Percentiles rank a stretch among this genome's conserved stretches.
These are phyloP conservation scores for Endocalyx cinctus DNA, from an alignment of 2,329 filamentous ascomycete species.

Conservation along the genomic window DNA sequence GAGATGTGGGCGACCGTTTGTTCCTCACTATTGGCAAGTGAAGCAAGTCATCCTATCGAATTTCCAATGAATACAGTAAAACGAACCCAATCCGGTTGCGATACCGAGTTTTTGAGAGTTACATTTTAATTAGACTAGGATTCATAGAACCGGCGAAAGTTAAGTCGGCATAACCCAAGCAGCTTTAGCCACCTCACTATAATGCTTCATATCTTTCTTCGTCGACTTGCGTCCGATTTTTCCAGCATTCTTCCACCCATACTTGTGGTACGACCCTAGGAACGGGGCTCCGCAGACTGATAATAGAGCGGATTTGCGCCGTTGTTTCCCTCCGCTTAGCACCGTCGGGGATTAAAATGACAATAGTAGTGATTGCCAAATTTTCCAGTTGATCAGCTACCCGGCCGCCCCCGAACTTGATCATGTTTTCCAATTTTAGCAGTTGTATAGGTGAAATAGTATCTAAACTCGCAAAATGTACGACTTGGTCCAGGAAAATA, in stretches of 20 bases:
- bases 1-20: slow-evolving; percentile 85
- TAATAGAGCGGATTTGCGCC: slow-evolving; percentile 38
- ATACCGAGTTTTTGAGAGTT: no score
- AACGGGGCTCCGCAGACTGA: slow-evolving; percentile 44
- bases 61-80: neutral
- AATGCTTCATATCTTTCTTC: slow-evolving; percentile 58
- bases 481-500: slow-evolving; percentile 45
- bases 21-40: slow-evolving; percentile 87
- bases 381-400: slow-evolving; percentile 49
- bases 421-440: slow-evolving; percentile 48
- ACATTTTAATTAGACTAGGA: no score
- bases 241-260: slow-evolving; percentile 82
- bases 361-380: slow-evolving; percentile 64
- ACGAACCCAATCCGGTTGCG: no score
- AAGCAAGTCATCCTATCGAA: neutral
- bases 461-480: slow-evolving; percentile 33
- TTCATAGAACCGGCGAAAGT: neutral
- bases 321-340: slow-evolving; percentile 31
- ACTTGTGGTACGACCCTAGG: slow-evolving; percentile 64
- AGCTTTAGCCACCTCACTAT: no score
- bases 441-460: slow-evolving; percentile 28
- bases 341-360: slow-evolving; percentile 50
- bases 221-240: slow-evolving; percentile 70
- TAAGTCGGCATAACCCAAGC: no score
- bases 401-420: slow-evolving; percentile 66